Conservation (phyloP, 208 protist species). For the Strigomonas galati region DNA sequence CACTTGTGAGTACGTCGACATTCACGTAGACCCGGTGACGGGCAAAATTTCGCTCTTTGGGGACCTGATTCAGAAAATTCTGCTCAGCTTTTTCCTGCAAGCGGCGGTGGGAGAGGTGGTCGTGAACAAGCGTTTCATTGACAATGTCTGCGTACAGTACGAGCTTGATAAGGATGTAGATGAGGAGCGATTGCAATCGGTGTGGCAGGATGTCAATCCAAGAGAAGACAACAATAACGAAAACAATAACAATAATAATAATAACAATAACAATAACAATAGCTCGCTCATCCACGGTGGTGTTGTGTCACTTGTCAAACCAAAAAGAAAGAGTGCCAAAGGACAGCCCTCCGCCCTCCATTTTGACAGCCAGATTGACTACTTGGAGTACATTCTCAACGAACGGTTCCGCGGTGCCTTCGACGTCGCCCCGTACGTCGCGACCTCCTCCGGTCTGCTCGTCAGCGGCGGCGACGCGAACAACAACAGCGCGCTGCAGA, state of each 20-base stretch:
- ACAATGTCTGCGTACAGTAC: slow-evolving; percentile 41
- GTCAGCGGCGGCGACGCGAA: slow-evolving; percentile 12
- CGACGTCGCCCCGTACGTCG: too few relatives aligned
- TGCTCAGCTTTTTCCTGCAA: slow-evolving; percentile 28
- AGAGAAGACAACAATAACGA: too few relatives aligned
- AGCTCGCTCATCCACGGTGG: too few relatives aligned
- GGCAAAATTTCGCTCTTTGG: slow-evolving; percentile 70
- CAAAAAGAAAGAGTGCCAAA: background rate
- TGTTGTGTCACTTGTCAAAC: background rate
- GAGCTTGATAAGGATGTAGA: slow-evolving; percentile 25
- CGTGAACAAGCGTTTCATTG: slow-evolving; percentile 59
- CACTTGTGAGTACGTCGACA: slow-evolving; percentile 56
- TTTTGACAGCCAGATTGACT: background rate
- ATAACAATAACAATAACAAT: too few relatives aligned
- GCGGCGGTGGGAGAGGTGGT: slow-evolving; percentile 72
- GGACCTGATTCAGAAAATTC: slow-evolving; percentile 24
- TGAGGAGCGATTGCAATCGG: too few relatives aligned
- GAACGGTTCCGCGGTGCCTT: slow-evolving; percentile 9
- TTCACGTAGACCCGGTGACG: slow-evolving; percentile 59
- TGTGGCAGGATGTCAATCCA: too few relatives aligned
- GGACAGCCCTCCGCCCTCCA: slow-evolving; percentile 1
- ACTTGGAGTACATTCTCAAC: background rate
- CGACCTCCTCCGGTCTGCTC: background rate
- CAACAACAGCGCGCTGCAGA: background rate
- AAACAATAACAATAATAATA: too few relatives aligned